A percentile compares a stretch with the other conserved stretches of the same genome.
Conservation (phyloP, 2,329 filamentous ascomycete genomes). For the Fusarium tuaranense region DNA sequence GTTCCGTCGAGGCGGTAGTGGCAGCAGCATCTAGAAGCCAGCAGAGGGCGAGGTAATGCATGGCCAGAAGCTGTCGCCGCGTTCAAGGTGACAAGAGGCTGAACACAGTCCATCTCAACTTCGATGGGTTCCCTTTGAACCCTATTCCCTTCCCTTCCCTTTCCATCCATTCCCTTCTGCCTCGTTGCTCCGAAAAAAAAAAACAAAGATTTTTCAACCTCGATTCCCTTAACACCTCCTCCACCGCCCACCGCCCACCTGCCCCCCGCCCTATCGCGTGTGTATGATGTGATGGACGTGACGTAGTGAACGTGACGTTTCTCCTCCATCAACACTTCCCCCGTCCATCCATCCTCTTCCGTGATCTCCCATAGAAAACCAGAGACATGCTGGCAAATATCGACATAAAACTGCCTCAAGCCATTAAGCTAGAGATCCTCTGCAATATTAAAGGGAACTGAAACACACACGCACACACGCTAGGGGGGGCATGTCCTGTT, state of each 20-base stretch:
- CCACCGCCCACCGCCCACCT: slow-evolving; percentile 12
- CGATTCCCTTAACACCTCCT: slow-evolving; percentile 32
- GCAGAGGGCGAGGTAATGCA: slow-evolving; percentile 31
- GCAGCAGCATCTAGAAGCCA: slow-evolving; percentile 38
- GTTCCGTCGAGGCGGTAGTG: slow-evolving; percentile 9
- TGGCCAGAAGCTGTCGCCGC: slow-evolving; percentile 35
- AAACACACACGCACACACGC: slow-evolving; percentile 43
- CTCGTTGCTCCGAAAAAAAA: slow-evolving; percentile 31
- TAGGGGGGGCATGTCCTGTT: slow-evolving; percentile 1
- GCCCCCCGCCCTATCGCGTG: slow-evolving; percentile 18
- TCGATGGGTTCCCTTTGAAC: slow-evolving; percentile 20
- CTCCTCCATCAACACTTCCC: slow-evolving; percentile 32
- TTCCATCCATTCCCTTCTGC: slow-evolving; percentile 26
- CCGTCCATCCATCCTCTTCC: slow-evolving; percentile 24
- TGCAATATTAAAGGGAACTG: slow-evolving; percentile 46
- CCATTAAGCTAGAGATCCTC: slow-evolving; percentile 41
- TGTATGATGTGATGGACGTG: slow-evolving; percentile 24
- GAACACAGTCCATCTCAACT: slow-evolving; percentile 24
- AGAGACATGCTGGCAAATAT: slow-evolving; percentile 35
- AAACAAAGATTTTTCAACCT: slow-evolving; percentile 29
- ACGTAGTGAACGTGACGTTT: slow-evolving; percentile 14
- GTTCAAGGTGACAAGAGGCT: slow-evolving; percentile 26
- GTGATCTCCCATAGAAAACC: slow-evolving; percentile 26
- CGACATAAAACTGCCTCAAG: slow-evolving; percentile 24
- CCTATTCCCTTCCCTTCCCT: neutral